A percentile compares a stretch with the other conserved stretches of the same genome.
Evolutionary conservation across 495 filamentous ascomycete species (phyloP).

Genomic region (Parathielavia appendiculata): DNA sequence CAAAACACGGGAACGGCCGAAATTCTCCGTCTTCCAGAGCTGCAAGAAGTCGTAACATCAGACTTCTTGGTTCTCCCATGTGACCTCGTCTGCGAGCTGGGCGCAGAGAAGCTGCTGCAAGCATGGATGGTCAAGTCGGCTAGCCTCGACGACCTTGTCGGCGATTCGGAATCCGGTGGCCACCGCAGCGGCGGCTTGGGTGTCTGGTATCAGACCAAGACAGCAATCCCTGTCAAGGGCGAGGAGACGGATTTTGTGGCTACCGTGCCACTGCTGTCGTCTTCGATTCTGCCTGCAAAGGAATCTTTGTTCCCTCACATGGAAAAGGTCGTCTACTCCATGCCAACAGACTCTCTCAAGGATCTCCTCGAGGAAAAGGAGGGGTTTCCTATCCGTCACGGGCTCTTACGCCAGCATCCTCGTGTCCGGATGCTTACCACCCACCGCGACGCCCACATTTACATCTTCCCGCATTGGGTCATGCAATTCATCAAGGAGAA

Average conservation of each 20-base stretch:
- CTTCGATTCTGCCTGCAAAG: conserved; percentile 51
- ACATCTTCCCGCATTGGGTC: conserved; percentile 89
- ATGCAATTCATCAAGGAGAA: conserved; percentile 73
- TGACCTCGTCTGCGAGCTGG: conserved; percentile 87
- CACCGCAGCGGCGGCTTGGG: conserved; percentile 66
- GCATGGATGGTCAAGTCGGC: conserved; percentile 86
- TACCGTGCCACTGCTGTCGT: conserved; percentile 56
- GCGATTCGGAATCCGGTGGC: conserved; percentile 34
- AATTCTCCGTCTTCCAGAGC: conserved; percentile 74
- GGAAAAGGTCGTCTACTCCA: conserved; percentile 62
- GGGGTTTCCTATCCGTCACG: conserved; percentile 63
- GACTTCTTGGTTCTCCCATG: conserved; percentile 92
- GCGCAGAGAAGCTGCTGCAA: conserved; percentile 72
- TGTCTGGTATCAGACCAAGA: conserved; percentile 85
- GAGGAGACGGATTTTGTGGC: conserved; percentile 89
- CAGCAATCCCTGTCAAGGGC: conserved; percentile 68
- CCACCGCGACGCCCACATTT: conserved; percentile 85
- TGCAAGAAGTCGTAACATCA: conserved; percentile 62
- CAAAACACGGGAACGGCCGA: conserved; percentile 83
- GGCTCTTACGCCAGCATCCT: conserved; percentile 64
- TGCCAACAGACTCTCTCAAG: conserved; percentile 79
- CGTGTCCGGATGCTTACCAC: conserved; percentile 71
- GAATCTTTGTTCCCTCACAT: conserved; percentile 59
- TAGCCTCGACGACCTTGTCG: conserved; percentile 50
- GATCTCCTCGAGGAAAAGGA: conserved; percentile 70